Conservation (phyloP, 2,329 filamentous ascomycete genomes). For the Endocalyx cinctus region DNA sequence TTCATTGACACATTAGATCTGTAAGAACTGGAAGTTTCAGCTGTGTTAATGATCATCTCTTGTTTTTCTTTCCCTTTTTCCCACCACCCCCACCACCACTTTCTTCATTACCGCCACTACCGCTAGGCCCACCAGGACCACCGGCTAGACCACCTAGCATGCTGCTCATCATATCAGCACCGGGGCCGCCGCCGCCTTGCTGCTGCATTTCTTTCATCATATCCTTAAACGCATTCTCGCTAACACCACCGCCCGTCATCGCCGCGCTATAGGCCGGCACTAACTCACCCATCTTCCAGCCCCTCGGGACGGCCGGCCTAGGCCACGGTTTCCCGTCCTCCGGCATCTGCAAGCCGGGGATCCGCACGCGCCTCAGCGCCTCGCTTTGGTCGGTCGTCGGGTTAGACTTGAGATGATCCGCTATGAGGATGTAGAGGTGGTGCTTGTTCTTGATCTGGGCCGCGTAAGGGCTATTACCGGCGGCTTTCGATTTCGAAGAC, state of each 20-base stretch:
- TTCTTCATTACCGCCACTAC: constrained; percentile 17
- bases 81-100: constrained; percentile 26
- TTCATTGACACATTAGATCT: too few relatives aligned
- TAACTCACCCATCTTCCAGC: constrained; percentile 85
- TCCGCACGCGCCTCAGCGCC: constrained; percentile 63
- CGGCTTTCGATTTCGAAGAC: constrained; percentile 8
- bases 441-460: constrained; percentile 68
- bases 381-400: constrained; percentile 68
- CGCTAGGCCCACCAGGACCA: constrained; percentile 13
- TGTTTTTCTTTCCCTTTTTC: constrained; percentile 48
- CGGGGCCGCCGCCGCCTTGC: constrained; percentile 36
- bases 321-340: constrained; percentile 60
- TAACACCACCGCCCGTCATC: constrained; percentile 87
- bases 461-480: constrained; percentile 8
- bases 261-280: constrained; percentile 85
- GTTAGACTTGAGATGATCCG: constrained; percentile 69
- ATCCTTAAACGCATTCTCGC: constrained; percentile 90
- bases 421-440: constrained; percentile 79
- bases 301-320: constrained; percentile 69
- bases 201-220: constrained; percentile 90
- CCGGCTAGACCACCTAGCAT: constrained; percentile 16
- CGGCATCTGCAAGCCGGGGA: constrained; percentile 65
- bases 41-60: too few relatives aligned
- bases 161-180: constrained; percentile 26
- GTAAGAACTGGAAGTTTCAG: too few relatives aligned